Evolutionary conservation across 176 grass and related monocot genomes (phyloP), one percentile per base, ranked within the genome.

Genomic region (Metroxylon sagu): DNA sequence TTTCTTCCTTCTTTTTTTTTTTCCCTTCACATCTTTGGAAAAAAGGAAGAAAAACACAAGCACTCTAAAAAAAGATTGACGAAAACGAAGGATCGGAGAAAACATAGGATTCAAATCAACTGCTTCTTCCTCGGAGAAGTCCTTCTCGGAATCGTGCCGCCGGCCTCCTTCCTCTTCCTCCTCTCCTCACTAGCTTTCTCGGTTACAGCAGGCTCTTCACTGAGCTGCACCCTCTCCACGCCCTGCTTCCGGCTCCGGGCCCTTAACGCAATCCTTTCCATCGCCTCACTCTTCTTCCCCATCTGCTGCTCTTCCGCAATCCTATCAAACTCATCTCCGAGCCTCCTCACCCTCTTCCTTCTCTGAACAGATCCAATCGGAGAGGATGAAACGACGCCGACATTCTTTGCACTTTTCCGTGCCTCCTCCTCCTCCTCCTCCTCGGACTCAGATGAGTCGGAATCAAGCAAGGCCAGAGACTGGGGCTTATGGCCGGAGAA

Each of bases 301-400:
- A 65, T 55, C 16, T 28, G 52, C 14, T 65, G 76, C 54, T 74
- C 21, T 19, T 56, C 66, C 16, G 87, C 84, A 23, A 88, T 78
- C 73, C 51, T 76, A 57, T 91, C 84, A 35, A 97, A 88, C 67
- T 91, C 84, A 50, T 79, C 81, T 5, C 55, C 57, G 5, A 92
- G 87, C 65, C 79, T 75, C 57, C 87, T 72, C 4, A 21, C 75
- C 48, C 83, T 84, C 83, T 71, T 90, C 56, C 59, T 86, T 62
- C 76, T 92, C 58, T 49, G 76, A 27, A 14, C 10, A 43, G 52
- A 67, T 35, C 51, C 17, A 21, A 21, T 52, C 21, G 57, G 16
- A 25, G 39, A 26, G n/a, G n/a, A 17, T 6, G 68, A 0, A 50
- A 56, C 18, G 28, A 68, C 60, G 61, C 62, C 16, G 10, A 39